Evolutionary conservation across 441 rosid species (phyloP), one percentile per base, ranked within the genome.

Genomic region (Omphalea diandra): DNA sequence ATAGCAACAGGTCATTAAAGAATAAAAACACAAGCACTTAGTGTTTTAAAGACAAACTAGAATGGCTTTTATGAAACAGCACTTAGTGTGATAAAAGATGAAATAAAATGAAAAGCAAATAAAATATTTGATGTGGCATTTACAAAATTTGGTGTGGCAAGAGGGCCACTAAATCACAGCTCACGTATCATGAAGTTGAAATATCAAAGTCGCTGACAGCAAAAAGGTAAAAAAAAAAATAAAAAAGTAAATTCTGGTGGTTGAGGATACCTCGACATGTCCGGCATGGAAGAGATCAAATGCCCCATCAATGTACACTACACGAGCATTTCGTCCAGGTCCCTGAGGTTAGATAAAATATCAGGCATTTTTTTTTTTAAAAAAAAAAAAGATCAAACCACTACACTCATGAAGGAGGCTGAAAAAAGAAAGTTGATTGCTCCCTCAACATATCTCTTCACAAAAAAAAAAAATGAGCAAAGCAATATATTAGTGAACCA

Each of bases 221-320:
- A 43, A n/a, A 40, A 54, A 44, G 29, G 29, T 41, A 55, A 29
- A 58, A 14, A 20, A 31, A 61, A 73, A 29, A 12, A 18, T 52
- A 40, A 43, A 40, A 43, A 44, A 52, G 27, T 41, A 69, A 53
- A 40, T 40, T 47, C n/a, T 52, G 14, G 36, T 18, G 24, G 26
- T 36, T 7, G 43, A 43, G 55, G 18, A 66, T 87, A 94, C 97
- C 98, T 94, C 94, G 24, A 92, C 99, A 75, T 94, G 99, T 73
- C 98, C 99, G 55, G 99, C 99, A 80, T 94, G 99, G 76, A 94
- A 94, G 72, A 90, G 91, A 86, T 90, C 96, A 73, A 90, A 88
- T 35, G 91, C 93, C 26, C 93, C 96, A 82, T 94, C 99, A 60
- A 94, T 92, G 78, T 92, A 94, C 31, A 94, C 86, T 41, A 94